These are phyloP conservation scores for Neurospora sp. DNA, from an alignment of 495 filamentous ascomycete species.

Conservation along the genomic window DNA sequence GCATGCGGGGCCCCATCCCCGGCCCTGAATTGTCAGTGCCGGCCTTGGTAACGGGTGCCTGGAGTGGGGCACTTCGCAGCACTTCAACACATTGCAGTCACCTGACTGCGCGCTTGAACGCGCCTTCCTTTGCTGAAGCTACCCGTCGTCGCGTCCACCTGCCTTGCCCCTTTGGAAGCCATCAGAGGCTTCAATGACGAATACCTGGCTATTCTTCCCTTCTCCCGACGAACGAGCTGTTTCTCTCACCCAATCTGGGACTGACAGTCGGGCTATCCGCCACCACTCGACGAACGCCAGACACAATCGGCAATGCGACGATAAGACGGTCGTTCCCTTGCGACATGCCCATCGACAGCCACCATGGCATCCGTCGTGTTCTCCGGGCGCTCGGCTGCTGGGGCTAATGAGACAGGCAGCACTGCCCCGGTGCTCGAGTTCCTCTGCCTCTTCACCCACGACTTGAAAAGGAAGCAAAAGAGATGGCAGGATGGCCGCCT, in stretches of 20 bases:
- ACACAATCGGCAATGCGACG: not conserved
- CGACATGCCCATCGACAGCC: conserved; percentile 1
- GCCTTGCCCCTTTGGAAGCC: not conserved
- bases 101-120: not conserved
- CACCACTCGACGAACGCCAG: conserved; percentile 1
- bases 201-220: not conserved
- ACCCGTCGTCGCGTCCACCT: not conserved
- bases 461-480: conserved; percentile 78
- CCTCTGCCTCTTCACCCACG: conserved; percentile 75
- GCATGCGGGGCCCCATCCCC: not conserved
- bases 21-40: not conserved
- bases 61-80: not conserved
- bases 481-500: conserved; percentile 88
- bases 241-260: not conserved
- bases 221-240: not conserved
- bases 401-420: conserved; percentile 3
- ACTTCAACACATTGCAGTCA: not conserved
- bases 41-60: not conserved
- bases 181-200: not conserved
- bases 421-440: conserved; percentile 65
- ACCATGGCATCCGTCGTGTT: conserved; percentile 13
- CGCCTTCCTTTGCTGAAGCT: not conserved
- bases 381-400: conserved; percentile 4
- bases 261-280: not conserved
- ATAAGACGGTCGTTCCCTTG: not conserved